Base-by-base conservation (phyloP, 371 early-diverging fungal genomes). In the Mortierella sp. region DNA sequence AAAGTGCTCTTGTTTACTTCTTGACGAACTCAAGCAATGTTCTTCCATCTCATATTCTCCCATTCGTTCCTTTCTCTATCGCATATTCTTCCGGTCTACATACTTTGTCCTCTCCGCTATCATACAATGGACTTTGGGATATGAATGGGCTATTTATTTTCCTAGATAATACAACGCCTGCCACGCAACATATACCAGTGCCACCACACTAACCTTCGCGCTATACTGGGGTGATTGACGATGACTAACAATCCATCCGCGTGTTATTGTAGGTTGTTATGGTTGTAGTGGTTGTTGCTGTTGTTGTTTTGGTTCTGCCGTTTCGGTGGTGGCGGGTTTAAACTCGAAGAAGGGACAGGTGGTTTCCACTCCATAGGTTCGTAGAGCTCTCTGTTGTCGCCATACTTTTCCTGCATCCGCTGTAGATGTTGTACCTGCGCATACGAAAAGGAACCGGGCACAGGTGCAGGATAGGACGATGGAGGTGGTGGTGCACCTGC, bases 371-470 rank as follows among this genome's bases (percentile, higher is more conserved):
- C 72, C 84, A 84, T 84, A 50, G 81, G 45, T 13, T 84, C 79
- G 34, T 84, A 84, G 13, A 80, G 42, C 16, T 72, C 81, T 21
- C 28, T 77, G n/a, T 81, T 80, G 38, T 84, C 81, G 8, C 84
- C 84, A 70, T 81, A 81, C 28, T 80, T 78, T 44, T 84, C 79
- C 60, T 65, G 50, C 57, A 81, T 81, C 42, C n/a, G 19, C 63
- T 84, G 71, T 31, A 84, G 68, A 60, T 84, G 84, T 16, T 80
- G 78, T 76, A 70, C 70, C 60, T 84, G 84, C 7, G 84, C 84
- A 38, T 81, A 76, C 1, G 84, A 84, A 26, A 84, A 84, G 7
- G 77, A 77, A 3, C 74, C 74, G 21, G 74, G 74, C 9, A 68
- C 68, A 21, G 68, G 68, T 24, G 68, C 42, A 6, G 68, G 68